Evolutionary conservation across 2,329 filamentous ascomycete genomes (phyloP).

Genomic region (Fusarium sulawesiense): DNA sequence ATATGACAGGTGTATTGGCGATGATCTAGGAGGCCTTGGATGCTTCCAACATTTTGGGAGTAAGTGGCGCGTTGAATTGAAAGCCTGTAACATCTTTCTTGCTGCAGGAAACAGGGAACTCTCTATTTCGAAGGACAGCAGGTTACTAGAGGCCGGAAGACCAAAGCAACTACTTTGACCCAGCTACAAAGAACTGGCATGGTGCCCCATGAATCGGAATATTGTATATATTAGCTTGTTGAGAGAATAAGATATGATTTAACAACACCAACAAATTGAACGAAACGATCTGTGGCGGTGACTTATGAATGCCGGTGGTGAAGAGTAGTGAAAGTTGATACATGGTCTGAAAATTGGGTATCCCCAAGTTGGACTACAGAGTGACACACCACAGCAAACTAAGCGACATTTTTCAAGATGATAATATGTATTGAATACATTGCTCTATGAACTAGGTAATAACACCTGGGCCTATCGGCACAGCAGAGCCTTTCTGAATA

Average conservation of each 20-base stretch:
- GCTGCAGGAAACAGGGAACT: slow-evolving; percentile 17
- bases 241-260: slow-evolving; percentile 14
- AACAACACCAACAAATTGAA: neutral
- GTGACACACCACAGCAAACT: neutral
- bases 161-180: slow-evolving; percentile 30
- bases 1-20: slow-evolving; percentile 12
- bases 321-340: neutral
- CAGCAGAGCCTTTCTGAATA: neutral
- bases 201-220: slow-evolving; percentile 2
- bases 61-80: slow-evolving; percentile 26
- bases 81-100: slow-evolving; percentile 9
- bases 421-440: neutral
- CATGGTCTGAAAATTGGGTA: neutral
- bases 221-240: slow-evolving; percentile 23
- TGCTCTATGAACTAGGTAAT: neutral
- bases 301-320: neutral
- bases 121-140: slow-evolving; percentile 21
- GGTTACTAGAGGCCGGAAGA: slow-evolving; percentile 41
- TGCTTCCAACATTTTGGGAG: slow-evolving; percentile 18
- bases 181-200: slow-evolving; percentile 9
- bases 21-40: slow-evolving; percentile 3
- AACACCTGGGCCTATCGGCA: neutral
- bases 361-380: neutral
- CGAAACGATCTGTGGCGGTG: neutral
- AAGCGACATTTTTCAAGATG: neutral